These are phyloP conservation scores for Clonostachys chloroleuca DNA, from an alignment of 2,329 filamentous ascomycete species.

Conservation along the genomic window DNA sequence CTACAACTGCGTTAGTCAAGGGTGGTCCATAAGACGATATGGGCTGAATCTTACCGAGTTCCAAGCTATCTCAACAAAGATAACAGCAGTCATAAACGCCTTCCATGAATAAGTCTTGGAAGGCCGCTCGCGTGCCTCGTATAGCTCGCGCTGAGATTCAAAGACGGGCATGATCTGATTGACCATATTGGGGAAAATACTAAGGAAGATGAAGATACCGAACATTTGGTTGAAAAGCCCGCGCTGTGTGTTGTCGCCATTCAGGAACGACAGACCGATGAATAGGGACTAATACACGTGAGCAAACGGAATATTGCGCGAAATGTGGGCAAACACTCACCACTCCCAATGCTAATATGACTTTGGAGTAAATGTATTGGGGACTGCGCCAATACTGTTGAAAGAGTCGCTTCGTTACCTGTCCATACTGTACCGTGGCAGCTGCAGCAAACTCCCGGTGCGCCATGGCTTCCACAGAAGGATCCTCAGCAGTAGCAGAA, in stretches of 20 bases:
- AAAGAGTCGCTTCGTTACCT: constrained; percentile 63
- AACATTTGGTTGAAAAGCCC: constrained; percentile 71
- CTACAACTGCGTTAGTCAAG: background rate
- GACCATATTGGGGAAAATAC: constrained; percentile 62
- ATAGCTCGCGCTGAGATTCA: constrained; percentile 62
- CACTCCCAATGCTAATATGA: constrained; percentile 9
- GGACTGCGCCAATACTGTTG: constrained; percentile 77
- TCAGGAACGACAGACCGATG: constrained; percentile 65
- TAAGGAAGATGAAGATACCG: constrained; percentile 66
- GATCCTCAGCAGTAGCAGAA: constrained; percentile 7
- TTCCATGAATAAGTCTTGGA: constrained; percentile 67
- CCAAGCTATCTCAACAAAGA: constrained; percentile 8
- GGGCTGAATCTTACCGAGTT: constrained; percentile 1
- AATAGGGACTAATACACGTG: constrained; percentile 54
- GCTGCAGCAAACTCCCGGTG: constrained; percentile 64
- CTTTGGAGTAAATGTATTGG: constrained; percentile 70
- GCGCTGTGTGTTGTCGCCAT: constrained; percentile 53
- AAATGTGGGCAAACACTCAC: constrained; percentile 48
- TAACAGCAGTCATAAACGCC: constrained; percentile 54
- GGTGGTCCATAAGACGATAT: background rate
- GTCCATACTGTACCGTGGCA: constrained; percentile 53
- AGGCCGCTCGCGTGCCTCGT: constrained; percentile 65
- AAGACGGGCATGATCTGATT: constrained; percentile 70
- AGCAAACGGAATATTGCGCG: constrained; percentile 39
- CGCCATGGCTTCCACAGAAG: constrained; percentile 12